These are phyloP conservation scores for Xylariaceae sp. DNA, from an alignment of 2,329 filamentous ascomycete species.

Conservation along the genomic window DNA sequence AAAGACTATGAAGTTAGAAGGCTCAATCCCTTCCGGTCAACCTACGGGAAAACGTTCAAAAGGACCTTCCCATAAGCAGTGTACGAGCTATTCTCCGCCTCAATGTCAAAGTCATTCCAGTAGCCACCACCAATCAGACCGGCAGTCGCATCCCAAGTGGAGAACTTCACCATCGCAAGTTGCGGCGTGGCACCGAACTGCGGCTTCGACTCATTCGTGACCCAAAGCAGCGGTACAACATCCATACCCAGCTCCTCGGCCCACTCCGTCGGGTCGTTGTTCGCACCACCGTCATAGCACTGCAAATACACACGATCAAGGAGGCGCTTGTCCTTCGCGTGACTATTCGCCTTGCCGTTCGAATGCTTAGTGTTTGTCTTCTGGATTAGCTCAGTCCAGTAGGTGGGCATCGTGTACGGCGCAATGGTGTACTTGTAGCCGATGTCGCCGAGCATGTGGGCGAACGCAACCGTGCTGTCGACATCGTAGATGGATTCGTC, in stretches of 20 bases:
- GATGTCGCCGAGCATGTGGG: slow-evolving; percentile 36
- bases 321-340: slow-evolving; percentile 18
- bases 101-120: slow-evolving; percentile 45
- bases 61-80: slow-evolving; percentile 23
- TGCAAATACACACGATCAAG: slow-evolving; percentile 41
- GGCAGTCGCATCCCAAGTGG: slow-evolving; percentile 30
- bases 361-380: slow-evolving; percentile 30
- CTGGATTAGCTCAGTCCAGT: slow-evolving; percentile 34
- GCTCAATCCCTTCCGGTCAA: background rate
- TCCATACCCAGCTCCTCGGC: slow-evolving; percentile 35
- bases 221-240: slow-evolving; percentile 42
- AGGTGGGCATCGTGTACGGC: slow-evolving; percentile 38
- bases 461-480: slow-evolving; percentile 39
- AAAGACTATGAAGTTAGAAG: too few species aligned
- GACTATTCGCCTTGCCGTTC: slow-evolving; percentile 13
- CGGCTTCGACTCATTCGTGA: slow-evolving; percentile 43
- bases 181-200: slow-evolving; percentile 34
- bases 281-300: slow-evolving; percentile 41
- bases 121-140: slow-evolving; percentile 38
- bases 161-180: slow-evolving; percentile 35
- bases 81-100: slow-evolving; percentile 40
- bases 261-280: slow-evolving; percentile 38
- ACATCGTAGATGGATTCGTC: slow-evolving; percentile 42
- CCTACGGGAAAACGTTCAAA: background rate
- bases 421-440: slow-evolving; percentile 41